These are phyloP conservation scores for Ophiobolus disseminans DNA, from an alignment of 2,329 filamentous ascomycete species.

Conservation along the genomic window DNA sequence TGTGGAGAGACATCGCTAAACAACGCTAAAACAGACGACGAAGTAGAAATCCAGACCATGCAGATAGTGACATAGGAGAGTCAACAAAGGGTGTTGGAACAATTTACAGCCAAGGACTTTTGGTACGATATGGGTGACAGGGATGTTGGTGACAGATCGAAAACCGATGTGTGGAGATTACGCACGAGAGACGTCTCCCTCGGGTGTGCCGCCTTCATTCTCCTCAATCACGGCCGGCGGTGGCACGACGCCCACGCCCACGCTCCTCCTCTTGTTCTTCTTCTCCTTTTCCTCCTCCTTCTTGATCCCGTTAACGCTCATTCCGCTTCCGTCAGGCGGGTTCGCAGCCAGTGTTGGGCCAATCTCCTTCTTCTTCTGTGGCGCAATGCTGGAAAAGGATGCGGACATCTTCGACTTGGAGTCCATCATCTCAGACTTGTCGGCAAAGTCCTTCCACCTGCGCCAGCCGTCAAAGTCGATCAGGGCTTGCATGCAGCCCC, in stretches of 20 bases:
- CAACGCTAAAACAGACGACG: constrained; percentile 12
- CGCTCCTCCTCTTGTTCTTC: constrained; percentile 43
- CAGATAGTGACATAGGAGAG: constrained; percentile 14
- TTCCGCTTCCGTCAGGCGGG: constrained; percentile 13
- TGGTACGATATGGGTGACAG: neutral
- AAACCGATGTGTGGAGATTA: neutral
- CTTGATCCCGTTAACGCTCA: constrained; percentile 28
- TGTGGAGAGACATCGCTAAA: constrained; percentile 2
- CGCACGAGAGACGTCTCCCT: constrained; percentile 14
- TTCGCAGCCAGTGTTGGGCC: constrained; percentile 24
- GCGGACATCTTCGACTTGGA: constrained; percentile 44
- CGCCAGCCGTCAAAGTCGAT: constrained; percentile 99
- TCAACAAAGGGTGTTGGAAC: too few species aligned
- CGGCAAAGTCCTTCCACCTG: constrained; percentile 85
- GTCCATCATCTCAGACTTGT: constrained; percentile 44
- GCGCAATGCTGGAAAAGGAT: constrained; percentile 41
- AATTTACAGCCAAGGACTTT: too few species aligned
- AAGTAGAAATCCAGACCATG: constrained; percentile 12
- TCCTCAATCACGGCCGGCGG: constrained; percentile 37
- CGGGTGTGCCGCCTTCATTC: constrained; percentile 30
- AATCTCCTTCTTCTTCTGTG: constrained; percentile 27
- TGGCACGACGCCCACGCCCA: constrained; percentile 38
- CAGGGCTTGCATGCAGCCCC: constrained; percentile 99
- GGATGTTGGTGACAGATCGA: neutral
- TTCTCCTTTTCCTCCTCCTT: constrained; percentile 39